phyloP scores from a whole-genome alignment of 139 green algal genomes.

The Penium margaritaceum region DNA sequence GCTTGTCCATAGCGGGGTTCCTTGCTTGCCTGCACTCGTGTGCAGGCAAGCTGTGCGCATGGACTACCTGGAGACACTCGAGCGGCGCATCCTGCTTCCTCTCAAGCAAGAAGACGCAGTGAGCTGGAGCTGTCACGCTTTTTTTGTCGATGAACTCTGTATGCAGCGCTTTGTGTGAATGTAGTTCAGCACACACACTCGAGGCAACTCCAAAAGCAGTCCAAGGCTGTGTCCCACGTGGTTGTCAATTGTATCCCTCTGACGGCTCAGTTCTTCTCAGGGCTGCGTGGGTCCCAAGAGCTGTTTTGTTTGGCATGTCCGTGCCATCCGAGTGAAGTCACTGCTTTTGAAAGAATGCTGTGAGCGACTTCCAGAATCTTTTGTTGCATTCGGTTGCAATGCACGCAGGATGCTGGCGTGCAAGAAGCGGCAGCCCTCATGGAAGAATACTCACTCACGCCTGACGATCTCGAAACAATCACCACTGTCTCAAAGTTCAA shows the following conservation, averaged over 20 bases:
- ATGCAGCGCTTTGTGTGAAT: not conserved
- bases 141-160: not conserved
- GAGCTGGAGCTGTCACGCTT: not conserved
- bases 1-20: not conserved
- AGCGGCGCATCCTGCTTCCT: constrained; percentile 54
- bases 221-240: not conserved
- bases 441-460: constrained; percentile 49
- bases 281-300: not conserved
- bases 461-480: constrained; percentile 48
- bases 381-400: not conserved
- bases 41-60: constrained; percentile 55
- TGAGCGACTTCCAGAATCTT: not conserved
- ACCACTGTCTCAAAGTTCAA: constrained; percentile 46
- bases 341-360: not conserved
- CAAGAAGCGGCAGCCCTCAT: constrained; percentile 52
- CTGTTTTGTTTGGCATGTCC: not conserved
- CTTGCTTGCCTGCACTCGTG: not conserved
- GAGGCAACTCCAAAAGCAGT: not conserved
- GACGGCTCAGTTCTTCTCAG: not conserved
- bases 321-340: not conserved
- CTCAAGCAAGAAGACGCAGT: constrained; percentile 20
- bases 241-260: not conserved
- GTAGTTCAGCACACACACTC: not conserved
- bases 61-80: constrained; percentile 70
- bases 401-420: constrained; percentile 62